phyloP scores from a whole-genome alignment of 164 flowering plant genomes.

The Liquidambar formosana region DNA sequence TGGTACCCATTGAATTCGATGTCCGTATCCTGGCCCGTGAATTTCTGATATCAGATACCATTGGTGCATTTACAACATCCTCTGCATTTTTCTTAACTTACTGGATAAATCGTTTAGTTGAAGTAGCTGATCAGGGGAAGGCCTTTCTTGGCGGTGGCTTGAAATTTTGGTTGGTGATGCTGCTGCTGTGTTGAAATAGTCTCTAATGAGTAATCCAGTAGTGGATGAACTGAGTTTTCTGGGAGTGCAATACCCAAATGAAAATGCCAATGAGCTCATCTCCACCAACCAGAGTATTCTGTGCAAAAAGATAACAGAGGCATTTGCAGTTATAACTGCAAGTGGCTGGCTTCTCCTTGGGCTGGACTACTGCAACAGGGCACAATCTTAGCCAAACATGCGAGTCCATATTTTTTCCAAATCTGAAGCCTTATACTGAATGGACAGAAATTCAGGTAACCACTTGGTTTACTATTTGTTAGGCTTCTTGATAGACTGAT shows the following conservation, averaged over 20 bases:
- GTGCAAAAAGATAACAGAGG: conserved; percentile 4
- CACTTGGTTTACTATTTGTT: background rate
- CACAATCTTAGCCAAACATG: too few relatives aligned
- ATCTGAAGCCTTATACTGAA: background rate
- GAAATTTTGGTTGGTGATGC: conserved; percentile 5
- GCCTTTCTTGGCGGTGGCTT: conserved; percentile 1
- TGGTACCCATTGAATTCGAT: too few relatives aligned
- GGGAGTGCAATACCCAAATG: conserved; percentile 23
- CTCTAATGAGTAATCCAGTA: background rate
- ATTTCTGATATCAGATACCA: too few relatives aligned
- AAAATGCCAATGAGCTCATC: conserved; percentile 36
- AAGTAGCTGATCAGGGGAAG: background rate
- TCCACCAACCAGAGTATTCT: conserved; percentile 5
- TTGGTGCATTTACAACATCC: too few relatives aligned
- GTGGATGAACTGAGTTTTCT: conserved; percentile 2
- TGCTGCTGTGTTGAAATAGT: background rate
- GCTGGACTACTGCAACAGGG: background rate
- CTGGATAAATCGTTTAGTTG: background rate
- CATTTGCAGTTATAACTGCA: background rate
- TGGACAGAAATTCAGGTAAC: background rate
- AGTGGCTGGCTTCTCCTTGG: too few relatives aligned
- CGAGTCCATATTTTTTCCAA: background rate
- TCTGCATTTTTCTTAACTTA: too few relatives aligned
- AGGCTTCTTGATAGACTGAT: background rate
- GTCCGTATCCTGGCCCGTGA: background rate